These are phyloP conservation scores for Pseudocercospora macadamiae DNA, from an alignment of 2,329 filamentous ascomycete genomes.

Conservation along the genomic window DNA sequence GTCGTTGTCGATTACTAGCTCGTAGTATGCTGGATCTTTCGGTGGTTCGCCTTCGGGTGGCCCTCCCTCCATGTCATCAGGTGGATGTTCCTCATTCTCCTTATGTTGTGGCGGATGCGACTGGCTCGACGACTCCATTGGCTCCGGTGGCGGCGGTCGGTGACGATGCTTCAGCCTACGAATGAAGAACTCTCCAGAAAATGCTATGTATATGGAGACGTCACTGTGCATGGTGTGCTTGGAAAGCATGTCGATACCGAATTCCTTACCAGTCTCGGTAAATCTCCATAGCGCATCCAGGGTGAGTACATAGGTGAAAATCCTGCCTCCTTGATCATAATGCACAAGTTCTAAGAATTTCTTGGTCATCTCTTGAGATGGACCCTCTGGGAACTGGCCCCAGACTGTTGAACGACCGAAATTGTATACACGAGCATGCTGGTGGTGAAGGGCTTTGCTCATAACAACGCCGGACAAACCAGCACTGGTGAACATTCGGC, in stretches of 20 bases:
- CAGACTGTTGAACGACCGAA: conserved; percentile 77
- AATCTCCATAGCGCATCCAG: conserved; percentile 86
- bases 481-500: conserved; percentile 79
- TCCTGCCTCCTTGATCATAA: conserved; percentile 79
- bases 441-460: conserved; percentile 84
- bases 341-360: conserved; percentile 86
- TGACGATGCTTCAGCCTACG: conserved; percentile 63
- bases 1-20: conserved; percentile 93
- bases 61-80: conserved; percentile 52
- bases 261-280: conserved; percentile 94
- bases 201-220: conserved; percentile 88
- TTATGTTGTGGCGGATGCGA: conserved; percentile 45
- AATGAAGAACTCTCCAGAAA: conserved; percentile 90
- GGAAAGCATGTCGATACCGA: conserved; percentile 87
- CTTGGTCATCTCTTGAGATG: conserved; percentile 70
- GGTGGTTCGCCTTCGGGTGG: conserved; percentile 48
- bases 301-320: conserved; percentile 91
- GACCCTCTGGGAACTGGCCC: conserved; percentile 62
- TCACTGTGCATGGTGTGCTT: conserved; percentile 98
- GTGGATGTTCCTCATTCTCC: conserved; percentile 54
- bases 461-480: conserved; percentile 79
- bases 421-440: conserved; percentile 87
- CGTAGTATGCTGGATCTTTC: conserved; percentile 66
- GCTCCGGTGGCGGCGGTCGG: conserved; percentile 45
- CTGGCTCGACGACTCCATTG: conserved; percentile 48